Base-by-base conservation (phyloP, 768 basidiomycete species). In the Podaxis sp. region DNA sequence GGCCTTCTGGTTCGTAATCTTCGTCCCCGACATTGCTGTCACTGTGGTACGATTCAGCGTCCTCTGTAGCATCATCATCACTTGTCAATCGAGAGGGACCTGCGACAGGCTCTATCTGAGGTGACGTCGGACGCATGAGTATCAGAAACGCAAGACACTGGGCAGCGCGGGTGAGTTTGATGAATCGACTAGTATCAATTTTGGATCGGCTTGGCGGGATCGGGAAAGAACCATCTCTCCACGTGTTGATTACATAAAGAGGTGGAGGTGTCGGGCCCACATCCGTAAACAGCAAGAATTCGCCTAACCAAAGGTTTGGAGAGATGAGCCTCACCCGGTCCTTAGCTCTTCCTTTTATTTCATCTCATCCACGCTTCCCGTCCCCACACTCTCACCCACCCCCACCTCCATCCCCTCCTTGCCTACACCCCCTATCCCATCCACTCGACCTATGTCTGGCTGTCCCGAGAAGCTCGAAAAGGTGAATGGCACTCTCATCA, bases 1-100 rank as follows among this genome's bases (percentile, higher is more conserved):
- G 72, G n/a, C 61, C 65, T 7, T 69, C 70, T 17, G 67, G 68
- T 19, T 64, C 63, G 8, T 69, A 71, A 36, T 71, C 72, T 13
- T 72, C 69, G n/a, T 73, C 67, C 7, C 74, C 68, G 12, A 57
- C 40, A 48, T 49, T 30, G 49, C 38, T 55, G 42, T 61, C 44
- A 19, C 58, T 53, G 17, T 61, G 63, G 24, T 63, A 52, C 12
- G 38, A 55, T 22, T 30, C 51, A 39, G 30, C 52, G 26, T 59
- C 59, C 52, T 28, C 24, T 17, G 12, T 11, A 8, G 42, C 28
- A 7, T 52, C 44, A n/a, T 63, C 36, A 24, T 64, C 64, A 42
- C 42, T 57, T n/a, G 40, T 42, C 36, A 15, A n/a, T n/a, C 22
- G 61, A 52, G 59, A 59, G n/a, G 49, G 48, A 15, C 44, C 44